phyloP scores from a whole-genome alignment of 495 filamentous ascomycete genomes.

The Podospora anserina region DNA sequence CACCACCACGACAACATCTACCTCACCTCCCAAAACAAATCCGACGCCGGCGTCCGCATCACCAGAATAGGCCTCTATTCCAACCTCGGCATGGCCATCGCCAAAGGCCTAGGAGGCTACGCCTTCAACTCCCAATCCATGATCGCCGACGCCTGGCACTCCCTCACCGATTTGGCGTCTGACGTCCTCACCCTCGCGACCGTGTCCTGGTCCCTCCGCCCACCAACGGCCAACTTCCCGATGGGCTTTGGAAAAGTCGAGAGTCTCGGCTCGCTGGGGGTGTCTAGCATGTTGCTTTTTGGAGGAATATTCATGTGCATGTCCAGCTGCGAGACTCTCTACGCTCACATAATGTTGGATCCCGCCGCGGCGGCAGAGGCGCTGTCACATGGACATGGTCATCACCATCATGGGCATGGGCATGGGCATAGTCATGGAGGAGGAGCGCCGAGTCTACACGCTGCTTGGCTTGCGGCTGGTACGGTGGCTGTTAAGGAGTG shows the following conservation, averaged over 20 bases:
- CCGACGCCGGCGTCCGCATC: constrained; percentile 91
- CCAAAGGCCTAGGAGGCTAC: constrained; percentile 88
- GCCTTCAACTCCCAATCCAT: constrained; percentile 91
- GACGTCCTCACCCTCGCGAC: constrained; percentile 92
- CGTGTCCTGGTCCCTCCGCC: constrained; percentile 83
- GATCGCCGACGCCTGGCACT: constrained; percentile 92
- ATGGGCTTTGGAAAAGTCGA: constrained; percentile 96
- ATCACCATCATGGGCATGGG: constrained; percentile 43
- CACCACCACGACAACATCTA: constrained; percentile 83
- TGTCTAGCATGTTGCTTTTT: constrained; percentile 80
- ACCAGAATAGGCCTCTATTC: constrained; percentile 88
- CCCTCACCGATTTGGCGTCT: constrained; percentile 88
- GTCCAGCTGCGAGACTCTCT: constrained; percentile 69
- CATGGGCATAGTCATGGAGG: constrained; percentile 62
- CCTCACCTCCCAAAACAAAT: constrained; percentile 81
- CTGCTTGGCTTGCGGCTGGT: constrained; percentile 90
- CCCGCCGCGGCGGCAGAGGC: constrained; percentile 54
- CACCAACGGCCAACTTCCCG: constrained; percentile 78
- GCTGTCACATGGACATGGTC: constrained; percentile 59
- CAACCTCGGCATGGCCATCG: constrained; percentile 90
- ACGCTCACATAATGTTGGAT: constrained; percentile 77
- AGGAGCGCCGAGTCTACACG: constrained; percentile 77
- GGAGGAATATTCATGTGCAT: constrained; percentile 90
- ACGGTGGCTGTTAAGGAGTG: constrained; percentile 93
- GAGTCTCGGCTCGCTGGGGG: constrained; percentile 86